Percentiles rank a stretch among this genome's conserved stretches.
These are phyloP conservation scores for Ettlia oleoabundans DNA, from an alignment of 139 green algal genomes.

Conservation along the genomic window DNA sequence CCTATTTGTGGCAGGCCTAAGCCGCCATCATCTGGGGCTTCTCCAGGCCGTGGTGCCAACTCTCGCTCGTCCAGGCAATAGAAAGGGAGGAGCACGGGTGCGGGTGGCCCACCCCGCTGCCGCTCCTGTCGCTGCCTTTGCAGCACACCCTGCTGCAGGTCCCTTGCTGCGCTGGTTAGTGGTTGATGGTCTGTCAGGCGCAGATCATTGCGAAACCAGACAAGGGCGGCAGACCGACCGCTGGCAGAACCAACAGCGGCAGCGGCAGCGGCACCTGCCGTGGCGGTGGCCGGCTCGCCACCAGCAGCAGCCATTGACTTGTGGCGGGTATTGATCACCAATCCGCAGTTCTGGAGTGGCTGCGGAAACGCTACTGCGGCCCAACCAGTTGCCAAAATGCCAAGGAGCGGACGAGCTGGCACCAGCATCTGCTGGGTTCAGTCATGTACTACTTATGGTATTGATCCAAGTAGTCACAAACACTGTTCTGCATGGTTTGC, in stretches of 20 bases:
- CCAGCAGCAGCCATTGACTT: too few species aligned
- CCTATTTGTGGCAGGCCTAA: constrained; percentile 23
- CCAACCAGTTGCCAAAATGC: too few species aligned
- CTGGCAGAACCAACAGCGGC: not conserved
- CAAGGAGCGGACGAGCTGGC: too few species aligned
- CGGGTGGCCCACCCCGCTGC: not conserved
- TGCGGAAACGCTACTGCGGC: too few species aligned
- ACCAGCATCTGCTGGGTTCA: too few species aligned
- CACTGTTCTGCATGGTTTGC: too few species aligned
- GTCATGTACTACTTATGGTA: too few species aligned
- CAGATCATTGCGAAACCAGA: constrained; percentile 32
- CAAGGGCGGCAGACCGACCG: not conserved
- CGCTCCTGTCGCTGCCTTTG: not conserved
- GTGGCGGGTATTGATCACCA: too few species aligned
- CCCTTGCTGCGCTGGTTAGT: not conserved
- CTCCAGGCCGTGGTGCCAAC: not conserved
- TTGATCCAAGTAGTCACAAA: too few species aligned
- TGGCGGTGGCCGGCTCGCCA: not conserved
- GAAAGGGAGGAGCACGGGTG: constrained; percentile 19
- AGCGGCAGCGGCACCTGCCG: not conserved
- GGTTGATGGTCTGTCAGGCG: constrained; percentile 47
- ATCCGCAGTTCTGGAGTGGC: too few species aligned
- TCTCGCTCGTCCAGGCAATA: constrained; percentile 33
- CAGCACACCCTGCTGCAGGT: too few species aligned
- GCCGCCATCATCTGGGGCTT: not conserved